phyloP scores from a whole-genome alignment of 108 stramenopile species.

The Conticribra weissflogii region DNA sequence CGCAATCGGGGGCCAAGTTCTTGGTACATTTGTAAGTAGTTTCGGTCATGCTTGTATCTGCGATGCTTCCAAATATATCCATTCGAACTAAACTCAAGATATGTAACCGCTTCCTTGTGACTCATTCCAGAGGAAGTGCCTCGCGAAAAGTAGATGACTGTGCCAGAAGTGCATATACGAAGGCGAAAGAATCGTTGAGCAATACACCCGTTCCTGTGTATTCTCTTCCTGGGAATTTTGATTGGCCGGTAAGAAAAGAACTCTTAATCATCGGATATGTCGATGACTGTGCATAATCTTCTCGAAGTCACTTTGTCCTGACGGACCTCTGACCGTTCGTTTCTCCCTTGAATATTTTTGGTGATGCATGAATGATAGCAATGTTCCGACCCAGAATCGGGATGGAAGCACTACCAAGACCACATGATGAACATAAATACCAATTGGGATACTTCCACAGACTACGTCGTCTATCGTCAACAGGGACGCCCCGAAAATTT shows the following conservation, averaged over 20 bases:
- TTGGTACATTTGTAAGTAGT: slow-evolving; percentile 37
- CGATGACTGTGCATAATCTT: not conserved
- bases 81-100: not conserved
- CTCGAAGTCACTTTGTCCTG: no score
- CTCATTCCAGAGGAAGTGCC: slow-evolving; percentile 28
- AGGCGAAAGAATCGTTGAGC: slow-evolving; percentile 22
- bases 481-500: slow-evolving; percentile 51
- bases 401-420: slow-evolving; percentile 18
- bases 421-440: slow-evolving; percentile 15
- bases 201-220: slow-evolving; percentile 15
- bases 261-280: slow-evolving; percentile 19
- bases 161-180: slow-evolving; percentile 11
- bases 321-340: no score
- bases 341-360: no score
- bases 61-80: not conserved
- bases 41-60: not conserved
- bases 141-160: slow-evolving; percentile 33
- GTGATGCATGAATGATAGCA: no score
- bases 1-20: slow-evolving; percentile 7
- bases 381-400: slow-evolving; percentile 16
- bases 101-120: no score
- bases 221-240: slow-evolving; percentile 34
- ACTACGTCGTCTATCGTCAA: slow-evolving; percentile 27
- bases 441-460: slow-evolving; percentile 12
- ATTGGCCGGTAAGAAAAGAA: slow-evolving; percentile 31